Evolutionary conservation across 208 protist genomes (phyloP).

Genomic region (Leishmania arabica): DNA sequence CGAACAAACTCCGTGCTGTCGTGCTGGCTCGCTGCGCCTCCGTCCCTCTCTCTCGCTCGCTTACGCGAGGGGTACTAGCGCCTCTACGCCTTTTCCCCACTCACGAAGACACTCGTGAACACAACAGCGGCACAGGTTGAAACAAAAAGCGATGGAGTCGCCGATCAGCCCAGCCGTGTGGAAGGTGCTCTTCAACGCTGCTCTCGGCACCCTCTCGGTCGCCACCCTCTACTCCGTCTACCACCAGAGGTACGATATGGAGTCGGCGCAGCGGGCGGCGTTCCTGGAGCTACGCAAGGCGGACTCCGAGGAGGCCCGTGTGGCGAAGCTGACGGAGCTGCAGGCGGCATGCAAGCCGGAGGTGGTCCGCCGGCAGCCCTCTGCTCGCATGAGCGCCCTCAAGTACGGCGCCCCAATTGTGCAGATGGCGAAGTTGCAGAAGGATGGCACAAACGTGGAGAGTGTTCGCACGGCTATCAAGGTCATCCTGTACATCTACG

Average conservation of each 20-base stretch:
- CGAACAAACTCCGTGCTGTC: neutral
- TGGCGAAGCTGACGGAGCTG: slow-evolving; percentile 46
- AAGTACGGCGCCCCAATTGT: slow-evolving; percentile 54
- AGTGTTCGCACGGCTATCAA: slow-evolving; percentile 52
- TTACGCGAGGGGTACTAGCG: neutral
- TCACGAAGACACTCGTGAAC: neutral
- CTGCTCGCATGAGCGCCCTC: slow-evolving; percentile 53
- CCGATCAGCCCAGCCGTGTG: slow-evolving; percentile 81
- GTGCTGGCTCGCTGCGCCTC: neutral
- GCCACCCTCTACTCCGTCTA: slow-evolving; percentile 77
- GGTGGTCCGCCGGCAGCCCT: slow-evolving; percentile 51
- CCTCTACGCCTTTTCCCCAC: neutral
- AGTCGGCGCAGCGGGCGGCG: slow-evolving; percentile 30
- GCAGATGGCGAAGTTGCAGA: slow-evolving; percentile 50
- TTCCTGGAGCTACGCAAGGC: slow-evolving; percentile 46
- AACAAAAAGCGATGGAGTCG: slow-evolving; percentile 64
- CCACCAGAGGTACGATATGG: slow-evolving; percentile 74
- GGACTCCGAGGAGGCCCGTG: slow-evolving; percentile 44
- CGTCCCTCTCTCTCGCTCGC: neutral
- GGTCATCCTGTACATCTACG: slow-evolving; percentile 59
- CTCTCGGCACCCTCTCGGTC: slow-evolving; percentile 47
- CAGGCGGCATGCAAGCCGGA: slow-evolving; percentile 60
- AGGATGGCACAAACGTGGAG: slow-evolving; percentile 72
- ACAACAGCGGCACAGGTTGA: neutral
- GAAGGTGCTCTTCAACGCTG: slow-evolving; percentile 69